Evolutionary conservation across 1,139 yeast species (phyloP).

Genomic region (Kodamaea sp.): DNA sequence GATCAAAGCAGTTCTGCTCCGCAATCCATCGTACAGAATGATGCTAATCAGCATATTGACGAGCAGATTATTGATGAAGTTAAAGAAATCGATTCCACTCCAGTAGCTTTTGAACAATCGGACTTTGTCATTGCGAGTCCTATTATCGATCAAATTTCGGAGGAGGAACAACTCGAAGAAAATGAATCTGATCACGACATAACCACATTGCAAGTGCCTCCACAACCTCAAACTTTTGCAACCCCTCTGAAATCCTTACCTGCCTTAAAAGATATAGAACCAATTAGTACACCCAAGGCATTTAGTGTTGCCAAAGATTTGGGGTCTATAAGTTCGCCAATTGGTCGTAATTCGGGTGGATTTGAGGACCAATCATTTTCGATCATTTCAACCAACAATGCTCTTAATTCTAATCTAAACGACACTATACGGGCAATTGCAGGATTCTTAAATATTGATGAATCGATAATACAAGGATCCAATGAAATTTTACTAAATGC

Average conservation of each 20-base stretch:
- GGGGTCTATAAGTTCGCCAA: constrained; percentile 17
- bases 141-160: background rate
- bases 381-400: background rate
- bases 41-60: background rate
- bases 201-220: constrained; percentile 7
- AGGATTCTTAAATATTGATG: constrained; percentile 36
- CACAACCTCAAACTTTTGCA: constrained; percentile 22
- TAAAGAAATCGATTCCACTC: too few species aligned
- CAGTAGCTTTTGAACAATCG: too few species aligned
- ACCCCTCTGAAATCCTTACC: constrained; percentile 45
- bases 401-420: background rate
- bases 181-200: constrained; percentile 1
- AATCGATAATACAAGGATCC: constrained; percentile 16
- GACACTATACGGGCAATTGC: constrained; percentile 16
- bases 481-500: constrained; percentile 23
- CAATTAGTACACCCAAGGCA: constrained; percentile 41
- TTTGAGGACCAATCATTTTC: background rate
- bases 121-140: background rate
- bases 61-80: too few species aligned
- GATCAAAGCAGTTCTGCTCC: too few species aligned
- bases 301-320: constrained; percentile 41
- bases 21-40: background rate
- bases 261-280: constrained; percentile 43
- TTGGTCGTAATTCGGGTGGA: constrained; percentile 8
- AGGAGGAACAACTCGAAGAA: constrained; percentile 1